Conservation (phyloP, 768 basidiomycete genomes). For the Gelatoporia subvermispora region DNA sequence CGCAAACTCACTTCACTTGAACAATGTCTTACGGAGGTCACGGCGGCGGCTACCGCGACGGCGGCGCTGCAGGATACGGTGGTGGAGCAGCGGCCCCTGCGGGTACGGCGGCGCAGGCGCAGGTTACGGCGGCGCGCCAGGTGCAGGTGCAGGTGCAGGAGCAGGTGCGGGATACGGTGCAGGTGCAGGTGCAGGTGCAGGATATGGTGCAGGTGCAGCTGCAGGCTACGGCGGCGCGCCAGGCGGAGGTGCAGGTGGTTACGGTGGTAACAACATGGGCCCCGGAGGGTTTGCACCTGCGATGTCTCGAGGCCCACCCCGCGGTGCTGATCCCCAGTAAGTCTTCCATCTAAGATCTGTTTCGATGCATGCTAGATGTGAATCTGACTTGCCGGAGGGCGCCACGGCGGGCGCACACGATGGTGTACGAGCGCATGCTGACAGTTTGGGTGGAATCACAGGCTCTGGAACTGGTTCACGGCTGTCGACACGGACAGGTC, state of each 20-base stretch:
- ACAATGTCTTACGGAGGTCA: no score
- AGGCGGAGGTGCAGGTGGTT: no score
- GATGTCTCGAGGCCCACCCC: slow-evolving; percentile 40
- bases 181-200: no score
- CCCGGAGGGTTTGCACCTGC: slow-evolving; percentile 29
- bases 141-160: no score
- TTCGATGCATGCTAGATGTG: no score
- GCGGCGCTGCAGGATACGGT: slow-evolving; percentile 4
- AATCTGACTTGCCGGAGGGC: no score
- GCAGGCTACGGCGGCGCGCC: slow-evolving; percentile 25
- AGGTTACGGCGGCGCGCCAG: no score
- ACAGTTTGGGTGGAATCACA: slow-evolving; percentile 26
- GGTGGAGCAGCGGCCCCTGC: not conserved
- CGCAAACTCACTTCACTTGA: no score
- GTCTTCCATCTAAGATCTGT: slow-evolving; percentile 23
- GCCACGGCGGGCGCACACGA: not conserved
- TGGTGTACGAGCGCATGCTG: no score
- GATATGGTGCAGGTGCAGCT: no score
- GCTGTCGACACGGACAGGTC: slow-evolving; percentile 69
- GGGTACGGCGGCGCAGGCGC: slow-evolving; percentile 16
- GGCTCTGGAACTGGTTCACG: slow-evolving; percentile 71
- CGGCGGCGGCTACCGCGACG: not conserved
- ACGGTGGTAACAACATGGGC: no score
- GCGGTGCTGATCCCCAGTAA: slow-evolving; percentile 74
- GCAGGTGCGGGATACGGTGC: no score